Percentiles rank a stretch among this genome's conserved stretches.
phyloP scores from a whole-genome alignment of 306 rosid genomes.

The Spatholobus suberectus region DNA sequence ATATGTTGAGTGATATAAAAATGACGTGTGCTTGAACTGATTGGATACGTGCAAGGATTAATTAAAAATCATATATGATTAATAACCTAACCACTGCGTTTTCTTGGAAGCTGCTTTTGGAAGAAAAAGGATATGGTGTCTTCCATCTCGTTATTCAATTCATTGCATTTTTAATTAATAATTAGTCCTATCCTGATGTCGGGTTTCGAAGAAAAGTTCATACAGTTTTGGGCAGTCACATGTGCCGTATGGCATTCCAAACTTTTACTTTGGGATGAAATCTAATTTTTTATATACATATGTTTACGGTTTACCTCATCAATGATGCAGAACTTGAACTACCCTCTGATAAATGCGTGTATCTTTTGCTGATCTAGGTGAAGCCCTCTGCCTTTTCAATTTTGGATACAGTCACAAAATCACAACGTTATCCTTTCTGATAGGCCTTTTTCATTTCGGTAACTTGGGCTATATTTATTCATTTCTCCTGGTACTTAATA shows the following conservation, averaged over 20 bases:
- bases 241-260: slow-evolving; percentile 2
- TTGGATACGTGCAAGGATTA: slow-evolving; percentile 25
- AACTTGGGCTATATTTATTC: not conserved
- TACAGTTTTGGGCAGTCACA: slow-evolving; percentile 6
- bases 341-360: not conserved
- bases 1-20: not conserved
- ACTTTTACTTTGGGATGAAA: not conserved
- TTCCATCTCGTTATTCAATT: not conserved
- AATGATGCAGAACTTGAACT: not conserved
- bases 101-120: not conserved
- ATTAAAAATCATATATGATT: no score
- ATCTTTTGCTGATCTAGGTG: slow-evolving; percentile 8
- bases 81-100: not conserved
- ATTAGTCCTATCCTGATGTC: slow-evolving; percentile 7
- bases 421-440: not conserved
- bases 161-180: slow-evolving; percentile 6
- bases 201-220: not conserved
- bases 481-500: not conserved
- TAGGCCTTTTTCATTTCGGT: not conserved
- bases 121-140: not conserved
- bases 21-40: slow-evolving; percentile 33
- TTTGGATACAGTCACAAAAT: not conserved
- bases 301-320: not conserved
- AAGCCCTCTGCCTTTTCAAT: not conserved
- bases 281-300: not conserved